A percentile compares a stretch with the other conserved stretches of the same genome.
phyloP scores from a whole-genome alignment of 148 eudicot species.

The Selenicereus undatus region DNA sequence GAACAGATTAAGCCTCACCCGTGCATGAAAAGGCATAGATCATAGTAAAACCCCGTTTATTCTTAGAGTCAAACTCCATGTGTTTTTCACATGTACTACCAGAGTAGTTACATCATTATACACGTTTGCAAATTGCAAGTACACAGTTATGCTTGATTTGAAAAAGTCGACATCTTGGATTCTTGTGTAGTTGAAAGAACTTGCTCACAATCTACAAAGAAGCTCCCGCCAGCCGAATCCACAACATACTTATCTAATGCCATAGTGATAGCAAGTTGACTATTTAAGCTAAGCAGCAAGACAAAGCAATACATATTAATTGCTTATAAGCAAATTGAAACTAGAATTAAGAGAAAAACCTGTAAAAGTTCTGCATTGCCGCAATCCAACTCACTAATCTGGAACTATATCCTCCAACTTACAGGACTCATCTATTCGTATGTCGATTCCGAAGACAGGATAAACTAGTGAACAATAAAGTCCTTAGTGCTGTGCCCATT shows the following conservation, averaged over 20 bases:
- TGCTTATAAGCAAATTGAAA: constrained; percentile 5
- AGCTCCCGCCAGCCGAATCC: background rate
- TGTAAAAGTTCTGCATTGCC: background rate
- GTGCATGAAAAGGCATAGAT: too few relatives aligned
- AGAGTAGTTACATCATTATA: too few relatives aligned
- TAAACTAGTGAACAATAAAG: background rate
- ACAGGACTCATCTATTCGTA: background rate
- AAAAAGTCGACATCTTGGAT: background rate
- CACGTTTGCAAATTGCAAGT: too few relatives aligned
- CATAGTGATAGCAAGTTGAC: background rate
- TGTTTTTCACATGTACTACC: too few relatives aligned
- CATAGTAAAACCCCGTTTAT: too few relatives aligned
- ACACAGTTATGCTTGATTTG: constrained; percentile 7
- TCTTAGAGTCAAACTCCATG: too few relatives aligned
- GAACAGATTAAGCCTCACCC: too few relatives aligned
- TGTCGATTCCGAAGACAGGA: background rate
- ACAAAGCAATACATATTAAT: constrained; percentile 1
- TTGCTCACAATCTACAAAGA: constrained; percentile 13
- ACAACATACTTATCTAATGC: background rate
- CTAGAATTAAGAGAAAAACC: constrained; percentile 10
- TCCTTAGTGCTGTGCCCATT: constrained; percentile 79
- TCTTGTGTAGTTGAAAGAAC: background rate
- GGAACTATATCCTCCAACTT: background rate
- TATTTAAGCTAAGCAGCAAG: background rate
- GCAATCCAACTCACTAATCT: background rate